These are phyloP conservation scores for Mycena belliarum DNA, from an alignment of 768 basidiomycete species.

Conservation along the genomic window DNA sequence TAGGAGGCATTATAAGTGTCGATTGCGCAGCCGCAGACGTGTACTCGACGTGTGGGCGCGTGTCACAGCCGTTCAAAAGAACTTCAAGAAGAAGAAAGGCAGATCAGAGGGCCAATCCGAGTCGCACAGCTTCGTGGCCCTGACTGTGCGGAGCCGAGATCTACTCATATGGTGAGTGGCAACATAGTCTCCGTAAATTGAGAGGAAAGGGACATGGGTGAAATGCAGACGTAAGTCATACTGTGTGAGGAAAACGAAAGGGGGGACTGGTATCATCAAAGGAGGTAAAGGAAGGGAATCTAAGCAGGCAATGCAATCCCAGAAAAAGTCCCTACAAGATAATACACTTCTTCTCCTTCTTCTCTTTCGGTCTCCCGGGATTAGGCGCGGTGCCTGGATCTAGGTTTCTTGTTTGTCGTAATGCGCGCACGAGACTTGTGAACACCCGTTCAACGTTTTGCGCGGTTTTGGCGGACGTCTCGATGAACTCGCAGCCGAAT, in stretches of 20 bases:
- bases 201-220: slow-evolving; percentile 25
- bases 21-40: slow-evolving; percentile 16
- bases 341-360: slow-evolving; percentile 62
- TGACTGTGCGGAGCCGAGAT: not conserved
- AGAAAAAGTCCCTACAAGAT: slow-evolving; percentile 75
- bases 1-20: slow-evolving; percentile 1
- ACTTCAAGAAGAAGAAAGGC: not conserved
- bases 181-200: slow-evolving; percentile 13
- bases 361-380: slow-evolving; percentile 44
- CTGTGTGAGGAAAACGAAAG: slow-evolving; percentile 35
- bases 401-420: slow-evolving; percentile 71
- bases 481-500: slow-evolving; percentile 92
- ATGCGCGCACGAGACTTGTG: slow-evolving; percentile 79
- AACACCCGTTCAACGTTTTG: slow-evolving; percentile 91
- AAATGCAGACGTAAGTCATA: slow-evolving; percentile 29
- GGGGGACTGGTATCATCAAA: slow-evolving; percentile 79
- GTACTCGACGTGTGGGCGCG: slow-evolving; percentile 18
- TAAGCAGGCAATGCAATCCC: slow-evolving; percentile 62
- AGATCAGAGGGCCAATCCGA: not conserved
- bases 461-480: slow-evolving; percentile 95
- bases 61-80: not conserved
- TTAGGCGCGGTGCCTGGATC: slow-evolving; percentile 42
- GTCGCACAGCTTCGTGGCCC: not conserved
- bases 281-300: slow-evolving; percentile 71
- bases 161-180: not conserved